phyloP scores from a whole-genome alignment of 345 rosid genomes.

The Rhodamnia rubescens region DNA sequence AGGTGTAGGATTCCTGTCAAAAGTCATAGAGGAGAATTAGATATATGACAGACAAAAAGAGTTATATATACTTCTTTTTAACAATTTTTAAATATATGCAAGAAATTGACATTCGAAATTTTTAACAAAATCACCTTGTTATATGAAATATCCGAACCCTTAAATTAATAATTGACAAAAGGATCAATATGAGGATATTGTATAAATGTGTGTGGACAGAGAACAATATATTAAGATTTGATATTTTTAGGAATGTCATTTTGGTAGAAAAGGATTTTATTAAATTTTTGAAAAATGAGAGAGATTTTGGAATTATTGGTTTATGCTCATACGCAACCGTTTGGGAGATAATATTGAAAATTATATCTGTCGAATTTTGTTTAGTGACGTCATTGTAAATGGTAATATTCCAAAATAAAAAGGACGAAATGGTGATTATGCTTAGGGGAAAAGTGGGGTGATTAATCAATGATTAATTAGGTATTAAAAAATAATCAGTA shows the following conservation, averaged over 20 bases:
- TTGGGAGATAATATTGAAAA: neutral
- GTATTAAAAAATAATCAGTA: neutral
- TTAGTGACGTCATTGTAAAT: no score
- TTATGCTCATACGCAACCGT: neutral
- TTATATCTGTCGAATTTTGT: neutral
- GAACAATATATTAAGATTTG: neutral
- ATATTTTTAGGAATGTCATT: neutral
- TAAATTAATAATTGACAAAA: neutral
- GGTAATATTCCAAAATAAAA: no score
- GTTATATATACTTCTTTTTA: no score
- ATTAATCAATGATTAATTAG: neutral
- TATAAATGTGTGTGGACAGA: neutral
- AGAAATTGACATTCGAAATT: neutral
- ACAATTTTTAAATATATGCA: neutral
- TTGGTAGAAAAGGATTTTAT: neutral
- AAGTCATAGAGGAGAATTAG: no score
- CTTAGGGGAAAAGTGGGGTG: neutral
- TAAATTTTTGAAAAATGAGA: neutral
- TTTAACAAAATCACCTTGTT: neutral
- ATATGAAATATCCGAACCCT: neutral
- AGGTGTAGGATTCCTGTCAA: no score
- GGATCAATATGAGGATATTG: neutral
- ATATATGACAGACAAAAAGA: no score
- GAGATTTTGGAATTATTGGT: neutral
- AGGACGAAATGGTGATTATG: neutral